phyloP scores from a whole-genome alignment of 2,329 filamentous ascomycete genomes.

The Daldinia sp. region DNA sequence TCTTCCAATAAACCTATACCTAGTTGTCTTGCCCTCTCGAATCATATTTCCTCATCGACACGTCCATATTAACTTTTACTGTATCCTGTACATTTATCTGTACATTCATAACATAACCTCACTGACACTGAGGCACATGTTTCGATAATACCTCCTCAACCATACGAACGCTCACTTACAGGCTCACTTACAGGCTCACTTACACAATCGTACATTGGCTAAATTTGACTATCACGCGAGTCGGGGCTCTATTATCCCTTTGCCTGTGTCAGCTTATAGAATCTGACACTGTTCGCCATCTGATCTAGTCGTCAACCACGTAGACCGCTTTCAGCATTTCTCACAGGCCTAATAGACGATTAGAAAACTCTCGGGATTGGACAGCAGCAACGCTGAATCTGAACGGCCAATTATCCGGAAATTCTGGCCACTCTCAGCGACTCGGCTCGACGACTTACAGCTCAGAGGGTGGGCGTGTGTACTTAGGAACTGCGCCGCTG shows the following conservation, averaged over 20 bases:
- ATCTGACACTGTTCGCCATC: slow-evolving; percentile 40
- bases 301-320: slow-evolving; percentile 23
- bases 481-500: slow-evolving; percentile 45
- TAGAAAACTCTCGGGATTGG: slow-evolving; percentile 23
- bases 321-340: slow-evolving; percentile 31
- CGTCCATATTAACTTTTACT: slow-evolving; percentile 31
- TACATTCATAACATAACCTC: not conserved
- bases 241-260: slow-evolving; percentile 21
- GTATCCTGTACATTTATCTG: slow-evolving; percentile 28
- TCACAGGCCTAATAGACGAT: slow-evolving; percentile 25
- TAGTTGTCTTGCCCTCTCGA: slow-evolving; percentile 31
- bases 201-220: slow-evolving; percentile 25
- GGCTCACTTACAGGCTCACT: not conserved
- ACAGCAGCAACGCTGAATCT: slow-evolving; percentile 28
- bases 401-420: slow-evolving; percentile 45
- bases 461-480: slow-evolving; percentile 44
- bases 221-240: slow-evolving; percentile 37
- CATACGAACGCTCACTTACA: slow-evolving; percentile 30
- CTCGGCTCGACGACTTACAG: slow-evolving; percentile 42
- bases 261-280: slow-evolving; percentile 41
- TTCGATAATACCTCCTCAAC: slow-evolving; percentile 30
- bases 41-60: slow-evolving; percentile 38
- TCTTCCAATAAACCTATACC: slow-evolving; percentile 1
- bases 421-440: slow-evolving; percentile 40
- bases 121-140: slow-evolving; percentile 23